phyloP scores from a whole-genome alignment of 352 stramenopile species.

The Phytopythium kandeliae region DNA sequence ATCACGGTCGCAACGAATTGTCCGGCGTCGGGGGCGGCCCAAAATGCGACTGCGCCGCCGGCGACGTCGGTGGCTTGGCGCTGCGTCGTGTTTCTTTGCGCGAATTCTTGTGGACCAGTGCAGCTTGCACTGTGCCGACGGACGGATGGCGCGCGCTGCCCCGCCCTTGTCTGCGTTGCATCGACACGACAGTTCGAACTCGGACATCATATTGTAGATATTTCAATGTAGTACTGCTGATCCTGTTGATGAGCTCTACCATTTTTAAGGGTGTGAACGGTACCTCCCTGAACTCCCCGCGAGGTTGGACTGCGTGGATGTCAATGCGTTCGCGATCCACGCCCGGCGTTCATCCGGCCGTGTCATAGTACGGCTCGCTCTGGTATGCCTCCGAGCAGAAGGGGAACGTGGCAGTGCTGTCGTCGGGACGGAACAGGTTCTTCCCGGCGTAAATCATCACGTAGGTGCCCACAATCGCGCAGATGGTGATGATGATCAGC shows the following conservation, averaged over 20 bases:
- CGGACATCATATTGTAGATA: too few species aligned
- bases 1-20: neutral
- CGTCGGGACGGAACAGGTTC: neutral
- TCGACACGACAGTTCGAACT: too few species aligned
- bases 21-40: neutral
- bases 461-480: slow-evolving; percentile 12
- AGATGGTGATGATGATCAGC: slow-evolving; percentile 15
- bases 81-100: slow-evolving; percentile 1
- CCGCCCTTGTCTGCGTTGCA: too few species aligned
- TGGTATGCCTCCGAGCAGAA: slow-evolving; percentile 11
- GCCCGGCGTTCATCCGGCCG: too few species aligned
- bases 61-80: neutral
- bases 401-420: slow-evolving; percentile 7
- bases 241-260: too few species aligned
- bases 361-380: slow-evolving; percentile 10
- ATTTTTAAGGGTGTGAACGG: too few species aligned
- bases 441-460: slow-evolving; percentile 7
- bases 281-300: too few species aligned
- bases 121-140: too few species aligned
- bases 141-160: too few species aligned
- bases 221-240: too few species aligned
- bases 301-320: too few species aligned
- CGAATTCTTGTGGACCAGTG: slow-evolving; percentile 6
- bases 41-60: slow-evolving; percentile 3
- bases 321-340: too few species aligned